Evolutionary conservation across 139 green algal species (phyloP), one percentile per base, ranked within the genome.

Genomic region (Spirogloea muscicola): DNA sequence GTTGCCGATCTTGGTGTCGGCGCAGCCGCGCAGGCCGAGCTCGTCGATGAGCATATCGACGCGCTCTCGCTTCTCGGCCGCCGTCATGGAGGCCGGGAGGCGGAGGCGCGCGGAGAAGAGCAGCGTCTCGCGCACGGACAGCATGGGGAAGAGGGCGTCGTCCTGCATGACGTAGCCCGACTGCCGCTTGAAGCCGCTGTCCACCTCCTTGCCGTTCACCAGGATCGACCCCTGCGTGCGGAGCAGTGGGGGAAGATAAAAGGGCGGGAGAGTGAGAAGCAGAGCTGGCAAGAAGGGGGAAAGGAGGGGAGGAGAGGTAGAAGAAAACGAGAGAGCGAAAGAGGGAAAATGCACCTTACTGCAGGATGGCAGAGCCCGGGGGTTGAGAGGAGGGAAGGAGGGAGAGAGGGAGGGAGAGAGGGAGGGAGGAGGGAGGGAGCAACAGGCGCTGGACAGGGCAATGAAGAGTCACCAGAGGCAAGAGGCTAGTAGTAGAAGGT

Each of bases 101-200:
- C 68, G 68, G 43, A 85, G 71, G 0, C 51, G 36, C 29, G 80
- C 80, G 10, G 39, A 60, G 33, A 86, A 70, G 46, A 69, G 31
- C 2, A 85, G 69, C 58, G 80, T 85, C 58, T 85, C 80, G 21
- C 57, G 25, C 18, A 86, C 79, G 0, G 85, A 86, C 33, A 90
- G 74, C 25, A 75, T 83, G 41, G 34, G 10, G 31, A 86, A 88
- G n/a, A 89, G 70, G 9, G 81, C 58, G 34, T 89, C 85, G 42
- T 89, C 81, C 72, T 84, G 73, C 58, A 82, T 58, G 27, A 82
- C 70, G 74, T 80, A 82, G 5, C 38, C 68, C 5, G 71, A 62
- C n/a, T 64, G 52, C 21, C 58, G 42, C 43, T 68, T 66, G 68
- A 82, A 79, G 21, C 36, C 46, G 7, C 16, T 10, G n/a, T 74